Evolutionary conservation across 208 protist genomes (phyloP), one percentile per base, ranked within the genome.

Genomic region (Leptomonas pyrrhocoris): DNA sequence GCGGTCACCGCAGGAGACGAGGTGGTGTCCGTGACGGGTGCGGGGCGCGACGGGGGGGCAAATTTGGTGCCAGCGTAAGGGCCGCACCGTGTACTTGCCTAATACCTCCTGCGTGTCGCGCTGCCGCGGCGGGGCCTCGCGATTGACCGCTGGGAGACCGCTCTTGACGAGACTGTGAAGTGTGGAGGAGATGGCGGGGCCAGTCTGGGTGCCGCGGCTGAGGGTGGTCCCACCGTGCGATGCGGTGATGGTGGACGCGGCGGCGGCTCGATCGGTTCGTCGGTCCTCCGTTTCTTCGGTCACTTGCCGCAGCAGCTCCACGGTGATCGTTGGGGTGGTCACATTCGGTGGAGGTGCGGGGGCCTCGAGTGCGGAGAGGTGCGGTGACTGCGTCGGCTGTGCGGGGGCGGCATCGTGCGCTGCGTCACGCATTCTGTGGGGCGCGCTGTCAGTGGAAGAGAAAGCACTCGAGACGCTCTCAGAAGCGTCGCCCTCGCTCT

Each of bases 1-100:
- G 23, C 61, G 53, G 23, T 78, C 38, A 36, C 62, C 74, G 30
- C 60, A 79, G 45, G 69, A 86, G 11, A 93, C 54, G 40, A 93
- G 85, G 27, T 79, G 67, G 50, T 93, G 82, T 3, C 87, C 87
- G 59, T 89, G 84, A 7, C 87, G 81, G 0, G 67, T 76, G 55
- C 80, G 77, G 2, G 84, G 81, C 18, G 68, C 76, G 19, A 84
- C 73, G 23, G 21, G 23, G 11, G 71, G 73, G 4, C 71, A 60
- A 2, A 89, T 38, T 19, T 13, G 5, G 25, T 68, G 56, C 80
- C 84, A 89, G 23, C 66, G 74, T 56, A 89, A 73, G 2, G 79
- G 68, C 0, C 68, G 76, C 21, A 74, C 59, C 2, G 62, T 81
- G 55, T 74, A 62, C 61, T 79, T 79, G 28, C 78, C 72, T 13